phyloP scores from a whole-genome alignment of 345 rosid genomes.

The Reutealis trisperma region DNA sequence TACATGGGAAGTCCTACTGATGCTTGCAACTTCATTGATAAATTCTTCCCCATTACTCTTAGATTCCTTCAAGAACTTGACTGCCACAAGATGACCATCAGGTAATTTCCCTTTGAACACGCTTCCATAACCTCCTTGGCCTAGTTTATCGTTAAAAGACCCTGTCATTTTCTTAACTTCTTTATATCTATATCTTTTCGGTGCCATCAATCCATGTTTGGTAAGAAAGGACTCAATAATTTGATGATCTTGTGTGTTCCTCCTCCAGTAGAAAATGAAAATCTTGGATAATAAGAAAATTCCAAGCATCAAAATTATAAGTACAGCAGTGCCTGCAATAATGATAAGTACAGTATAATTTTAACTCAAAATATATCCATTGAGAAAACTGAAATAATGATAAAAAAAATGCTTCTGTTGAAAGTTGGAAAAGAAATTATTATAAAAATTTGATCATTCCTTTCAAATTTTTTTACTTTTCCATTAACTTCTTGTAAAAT shows the following conservation, averaged over 20 bases:
- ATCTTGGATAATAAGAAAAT: background rate
- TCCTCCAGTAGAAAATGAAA: too few species aligned
- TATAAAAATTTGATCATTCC: too few species aligned
- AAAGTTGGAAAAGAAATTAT: too few species aligned
- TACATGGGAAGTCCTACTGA: background rate
- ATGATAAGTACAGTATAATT: too few species aligned
- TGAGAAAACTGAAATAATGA: too few species aligned
- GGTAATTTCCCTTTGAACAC: background rate
- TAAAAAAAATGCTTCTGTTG: too few species aligned
- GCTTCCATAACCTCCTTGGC: background rate
- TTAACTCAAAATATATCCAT: too few species aligned
- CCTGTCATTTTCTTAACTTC: background rate
- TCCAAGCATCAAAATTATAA: background rate
- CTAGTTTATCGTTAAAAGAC: background rate
- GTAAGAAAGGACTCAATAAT: too few species aligned
- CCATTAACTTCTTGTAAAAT: too few species aligned
- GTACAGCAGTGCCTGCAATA: background rate
- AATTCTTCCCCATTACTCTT: background rate
- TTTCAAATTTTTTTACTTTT: too few species aligned
- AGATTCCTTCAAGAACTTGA: background rate
- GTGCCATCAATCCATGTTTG: too few species aligned
- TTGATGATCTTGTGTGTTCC: too few species aligned
- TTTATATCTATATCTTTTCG: background rate
- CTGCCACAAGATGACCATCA: conserved; percentile 1
- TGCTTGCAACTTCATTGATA: background rate